Evolutionary conservation across 2,329 filamentous ascomycete species (phyloP).

Genomic region (Ophiocordyceps camponoti-saundersi): DNA sequence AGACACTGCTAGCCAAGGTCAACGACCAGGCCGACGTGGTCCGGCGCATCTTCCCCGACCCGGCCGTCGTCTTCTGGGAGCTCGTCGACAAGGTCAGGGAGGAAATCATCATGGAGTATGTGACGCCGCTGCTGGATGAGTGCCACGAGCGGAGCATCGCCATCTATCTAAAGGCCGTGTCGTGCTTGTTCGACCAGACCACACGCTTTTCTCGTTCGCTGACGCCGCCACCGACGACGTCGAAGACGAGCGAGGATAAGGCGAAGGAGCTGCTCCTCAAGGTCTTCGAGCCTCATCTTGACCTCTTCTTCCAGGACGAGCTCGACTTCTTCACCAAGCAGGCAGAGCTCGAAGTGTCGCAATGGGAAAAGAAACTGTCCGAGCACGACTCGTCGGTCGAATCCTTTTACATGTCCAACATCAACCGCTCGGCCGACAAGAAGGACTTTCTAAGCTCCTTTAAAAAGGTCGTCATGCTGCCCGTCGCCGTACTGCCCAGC

Average conservation of each 20-base stretch:
- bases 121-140: constrained; percentile 75
- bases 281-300: constrained; percentile 84
- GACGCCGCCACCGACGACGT: constrained; percentile 45
- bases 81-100: constrained; percentile 73
- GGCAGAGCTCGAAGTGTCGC: constrained; percentile 58
- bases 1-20: constrained; percentile 52
- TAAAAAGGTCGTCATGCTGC: constrained; percentile 98
- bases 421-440: constrained; percentile 89
- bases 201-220: constrained; percentile 61
- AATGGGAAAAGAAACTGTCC: constrained; percentile 83
- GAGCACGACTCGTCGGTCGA: constrained; percentile 85
- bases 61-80: constrained; percentile 53
- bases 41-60: constrained; percentile 62
- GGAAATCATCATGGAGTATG: constrained; percentile 72
- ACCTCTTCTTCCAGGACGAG: constrained; percentile 84
- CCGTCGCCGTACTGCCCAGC: constrained; percentile 73
- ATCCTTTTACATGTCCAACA: constrained; percentile 88
- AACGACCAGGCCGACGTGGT: constrained; percentile 74
- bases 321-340: constrained; percentile 66
- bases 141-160: constrained; percentile 59
- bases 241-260: constrained; percentile 43
- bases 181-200: constrained; percentile 75
- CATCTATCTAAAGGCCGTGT: constrained; percentile 70
- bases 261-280: constrained; percentile 50
- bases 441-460: constrained; percentile 92